Percentiles rank a stretch among this genome's conserved stretches.
Conservation (phyloP, 2,329 filamentous ascomycete species). For the Fusarium sp. region DNA sequence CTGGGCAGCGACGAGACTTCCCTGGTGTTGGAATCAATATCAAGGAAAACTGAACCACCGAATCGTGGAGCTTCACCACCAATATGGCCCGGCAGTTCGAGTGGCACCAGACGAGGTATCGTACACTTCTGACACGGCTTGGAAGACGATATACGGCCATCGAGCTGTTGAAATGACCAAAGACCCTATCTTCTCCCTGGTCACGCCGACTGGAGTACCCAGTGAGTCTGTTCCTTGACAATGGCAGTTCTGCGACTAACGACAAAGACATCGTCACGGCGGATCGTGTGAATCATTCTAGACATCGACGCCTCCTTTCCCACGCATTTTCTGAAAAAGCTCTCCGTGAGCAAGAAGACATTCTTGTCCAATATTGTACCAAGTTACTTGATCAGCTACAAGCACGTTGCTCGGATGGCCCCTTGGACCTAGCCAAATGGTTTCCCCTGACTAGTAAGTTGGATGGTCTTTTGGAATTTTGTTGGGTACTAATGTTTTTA, state of each 20-base stretch:
- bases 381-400: constrained; percentile 27
- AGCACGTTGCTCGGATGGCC: neutral
- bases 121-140: constrained; percentile 27
- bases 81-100: constrained; percentile 29
- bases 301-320: constrained; percentile 29
- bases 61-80: constrained; percentile 21
- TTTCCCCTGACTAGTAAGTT: constrained; percentile 32
- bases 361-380: constrained; percentile 29
- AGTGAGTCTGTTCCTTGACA: constrained; percentile 11
- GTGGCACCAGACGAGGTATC: constrained; percentile 34
- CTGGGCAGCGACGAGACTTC: constrained; percentile 31
- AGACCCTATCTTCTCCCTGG: constrained; percentile 34
- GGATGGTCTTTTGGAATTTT: rapidly evolving
- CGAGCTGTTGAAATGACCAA: constrained; percentile 31
- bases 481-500: neutral
- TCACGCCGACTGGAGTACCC: constrained; percentile 31
- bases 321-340: constrained; percentile 38
- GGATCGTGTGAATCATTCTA: constrained; percentile 23
- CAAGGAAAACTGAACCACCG: constrained; percentile 27
- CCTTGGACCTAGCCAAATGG: constrained; percentile 29
- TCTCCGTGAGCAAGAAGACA: constrained; percentile 30
- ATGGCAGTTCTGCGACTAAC: neutral
- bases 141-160: constrained; percentile 34
- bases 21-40: constrained; percentile 37
- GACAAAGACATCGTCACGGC: constrained; percentile 33